Evolutionary conservation across 2,329 filamentous ascomycete species (phyloP).

Genomic region (Fusarium sp.): DNA sequence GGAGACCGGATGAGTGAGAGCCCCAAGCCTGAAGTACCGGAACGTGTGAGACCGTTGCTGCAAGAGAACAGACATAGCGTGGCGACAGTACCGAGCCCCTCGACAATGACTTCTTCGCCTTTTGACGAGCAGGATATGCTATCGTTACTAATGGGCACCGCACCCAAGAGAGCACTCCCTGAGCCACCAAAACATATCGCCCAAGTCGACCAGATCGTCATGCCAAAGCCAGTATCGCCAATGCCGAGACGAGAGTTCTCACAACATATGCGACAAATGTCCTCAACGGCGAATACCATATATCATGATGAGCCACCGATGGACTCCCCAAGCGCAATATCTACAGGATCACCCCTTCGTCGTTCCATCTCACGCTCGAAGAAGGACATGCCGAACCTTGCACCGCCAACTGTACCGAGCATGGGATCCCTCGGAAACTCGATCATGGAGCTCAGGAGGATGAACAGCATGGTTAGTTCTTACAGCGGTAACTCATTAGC

Average conservation of each 20-base stretch:
- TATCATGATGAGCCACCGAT: constrained; percentile 30
- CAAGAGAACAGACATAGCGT: constrained; percentile 30
- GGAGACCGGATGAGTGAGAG: constrained; percentile 24
- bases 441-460: constrained; percentile 65
- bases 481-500: constrained; percentile 56
- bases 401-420: constrained; percentile 6
- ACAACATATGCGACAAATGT: constrained; percentile 40
- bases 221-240: constrained; percentile 48
- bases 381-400: constrained; percentile 24
- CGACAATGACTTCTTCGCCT: constrained; percentile 47
- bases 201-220: constrained; percentile 44
- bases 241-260: constrained; percentile 33
- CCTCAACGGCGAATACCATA: constrained; percentile 43
- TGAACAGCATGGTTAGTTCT: constrained; percentile 66
- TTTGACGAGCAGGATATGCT: constrained; percentile 52
- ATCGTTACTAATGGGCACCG: constrained; percentile 45
- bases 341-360: constrained; percentile 42
- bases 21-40: constrained; percentile 8
- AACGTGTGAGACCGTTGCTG: constrained; percentile 13
- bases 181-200: constrained; percentile 46
- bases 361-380: constrained; percentile 29
- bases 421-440: constrained; percentile 53
- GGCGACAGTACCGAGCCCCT: constrained; percentile 25
- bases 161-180: constrained; percentile 46
- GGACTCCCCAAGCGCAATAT: constrained; percentile 30